Conservation (phyloP, 1,284 basidiomycete species). For the Amylostereum areolatum region DNA sequence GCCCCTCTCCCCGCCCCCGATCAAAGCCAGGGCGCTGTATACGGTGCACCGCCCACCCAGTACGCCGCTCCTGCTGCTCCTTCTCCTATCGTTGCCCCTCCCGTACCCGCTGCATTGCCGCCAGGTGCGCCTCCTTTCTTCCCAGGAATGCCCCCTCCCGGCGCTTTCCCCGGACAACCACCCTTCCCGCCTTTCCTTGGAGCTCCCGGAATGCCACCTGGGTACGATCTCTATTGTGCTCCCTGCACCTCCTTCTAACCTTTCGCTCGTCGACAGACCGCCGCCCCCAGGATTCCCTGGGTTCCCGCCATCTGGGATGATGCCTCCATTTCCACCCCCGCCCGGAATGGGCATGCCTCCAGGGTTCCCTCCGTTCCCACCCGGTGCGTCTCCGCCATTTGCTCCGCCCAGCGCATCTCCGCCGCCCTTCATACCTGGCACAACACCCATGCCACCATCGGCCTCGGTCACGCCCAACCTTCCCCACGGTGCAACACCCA, state of each 20-base stretch:
- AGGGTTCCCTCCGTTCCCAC: conserved; percentile 30
- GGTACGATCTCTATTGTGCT: conserved; percentile 29
- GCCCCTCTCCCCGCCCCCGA: conserved; percentile 26
- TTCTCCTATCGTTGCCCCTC: conserved; percentile 19
- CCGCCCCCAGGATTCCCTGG: conserved; percentile 39
- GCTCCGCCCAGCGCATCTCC: conserved; percentile 6
- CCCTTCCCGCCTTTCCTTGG: conserved; percentile 27
- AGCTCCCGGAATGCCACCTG: conserved; percentile 29
- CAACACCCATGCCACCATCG: conserved; percentile 12
- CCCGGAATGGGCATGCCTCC: conserved; percentile 28
- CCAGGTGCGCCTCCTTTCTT: conserved; percentile 30
- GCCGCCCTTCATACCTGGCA: conserved; percentile 21
- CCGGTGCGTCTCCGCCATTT: conserved; percentile 15
- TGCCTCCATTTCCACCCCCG: conserved; percentile 16
- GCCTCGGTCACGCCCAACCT: conserved; percentile 11
- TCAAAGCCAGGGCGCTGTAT: conserved; percentile 47
- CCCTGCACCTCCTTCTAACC: conserved; percentile 9
- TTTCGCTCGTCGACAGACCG: conserved; percentile 24
- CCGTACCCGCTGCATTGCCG: conserved; percentile 26
- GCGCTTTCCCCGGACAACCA: conserved; percentile 29
- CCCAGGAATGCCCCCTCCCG: conserved; percentile 32
- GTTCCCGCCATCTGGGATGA: conserved; percentile 28
- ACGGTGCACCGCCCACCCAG: conserved; percentile 62
- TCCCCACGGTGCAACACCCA: conserved; percentile 6
- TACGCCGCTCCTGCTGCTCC: conserved; percentile 54